These are phyloP conservation scores for Fusarium caatingaense DNA, from an alignment of 2,329 filamentous ascomycete species.

Conservation along the genomic window DNA sequence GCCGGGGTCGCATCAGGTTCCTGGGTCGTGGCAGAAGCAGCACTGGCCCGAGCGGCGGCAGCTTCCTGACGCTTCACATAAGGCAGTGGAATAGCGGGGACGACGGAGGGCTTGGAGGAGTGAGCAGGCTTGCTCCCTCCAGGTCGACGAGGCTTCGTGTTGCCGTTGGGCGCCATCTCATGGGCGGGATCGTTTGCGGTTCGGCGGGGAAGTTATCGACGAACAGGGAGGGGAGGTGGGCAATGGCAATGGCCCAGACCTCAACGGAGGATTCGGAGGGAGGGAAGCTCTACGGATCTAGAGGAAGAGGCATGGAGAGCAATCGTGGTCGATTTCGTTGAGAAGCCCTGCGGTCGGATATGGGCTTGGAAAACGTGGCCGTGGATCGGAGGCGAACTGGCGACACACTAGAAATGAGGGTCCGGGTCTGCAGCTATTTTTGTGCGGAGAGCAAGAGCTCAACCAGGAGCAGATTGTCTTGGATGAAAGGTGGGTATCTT, in stretches of 20 bases:
- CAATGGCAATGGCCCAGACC: slow-evolving; percentile 44
- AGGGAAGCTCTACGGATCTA: slow-evolving; percentile 47
- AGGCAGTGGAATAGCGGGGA: slow-evolving; percentile 55
- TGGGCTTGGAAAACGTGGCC: slow-evolving; percentile 25
- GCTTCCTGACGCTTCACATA: slow-evolving; percentile 54
- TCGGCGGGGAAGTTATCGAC: slow-evolving; percentile 40
- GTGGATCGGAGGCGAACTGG: slow-evolving; percentile 31
- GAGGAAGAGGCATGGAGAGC: slow-evolving; percentile 50
- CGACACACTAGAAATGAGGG: slow-evolving; percentile 39
- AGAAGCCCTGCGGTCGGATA: slow-evolving; percentile 28
- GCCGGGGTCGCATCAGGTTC: slow-evolving; percentile 9
- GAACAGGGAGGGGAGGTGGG: slow-evolving; percentile 33
- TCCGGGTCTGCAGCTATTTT: slow-evolving; percentile 30
- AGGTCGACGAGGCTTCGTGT: slow-evolving; percentile 49
- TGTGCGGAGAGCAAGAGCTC: slow-evolving; percentile 40
- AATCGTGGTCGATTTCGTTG: slow-evolving; percentile 26
- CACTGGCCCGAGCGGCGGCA: slow-evolving; percentile 46
- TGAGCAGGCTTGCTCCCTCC: slow-evolving; percentile 48
- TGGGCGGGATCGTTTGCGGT: slow-evolving; percentile 34
- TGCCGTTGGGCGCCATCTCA: slow-evolving; percentile 52
- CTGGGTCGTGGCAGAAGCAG: slow-evolving; percentile 24
- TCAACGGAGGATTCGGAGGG: slow-evolving; percentile 38
- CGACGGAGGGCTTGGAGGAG: slow-evolving; percentile 50
- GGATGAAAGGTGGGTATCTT: slow-evolving; percentile 7
- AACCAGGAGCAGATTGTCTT: slow-evolving; percentile 29